Evolutionary conservation across 2,329 filamentous ascomycete genomes (phyloP), one percentile per base, ranked within the genome.

Genomic region (Calonectria pseudoturangicola): DNA sequence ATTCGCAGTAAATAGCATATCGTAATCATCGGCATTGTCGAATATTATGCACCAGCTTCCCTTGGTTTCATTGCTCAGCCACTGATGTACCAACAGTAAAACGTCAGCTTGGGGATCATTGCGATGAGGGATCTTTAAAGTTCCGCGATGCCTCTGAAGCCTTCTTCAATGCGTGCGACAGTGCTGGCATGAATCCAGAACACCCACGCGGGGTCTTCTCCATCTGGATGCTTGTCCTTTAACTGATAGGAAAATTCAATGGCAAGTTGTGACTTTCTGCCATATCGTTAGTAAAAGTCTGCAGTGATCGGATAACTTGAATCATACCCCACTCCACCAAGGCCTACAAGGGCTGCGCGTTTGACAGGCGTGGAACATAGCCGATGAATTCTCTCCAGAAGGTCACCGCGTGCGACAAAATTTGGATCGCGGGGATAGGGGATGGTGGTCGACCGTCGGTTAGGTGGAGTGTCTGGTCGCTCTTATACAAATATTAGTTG

Each of bases 161-260:
- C 41, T 36, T 70, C 68, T 33, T 58, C 48, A 10, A 60, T 33
- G 13, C 50, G 48, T n/a, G 68, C 21, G 12, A 4, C 8, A 4
- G 60, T 60, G 39, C 39, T 16, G 15, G 68, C 60, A 16, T 70
- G 48, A 13, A 85, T 73, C 83, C 82, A 85, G 71, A 85, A 84
- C 50, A 84, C 76, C 80, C 78, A 84, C 47, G 76, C 83, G 18
- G 77, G 63, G 6, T 28, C 18, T 47, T 30, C 16, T 56, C 64
- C 2, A 47, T 18, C 10, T 13, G 10, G 16, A 47, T 10, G 43
- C 77, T 76, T 30, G 74, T 81, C 30, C 65, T 73, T 12, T 80
- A 51, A 72, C 72, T 69, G 77, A 66, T 85, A 82, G 18, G 79
- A 77, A 70, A 83, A 84, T 80, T 85, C 79, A 71, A 85, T 84